Base-by-base conservation (phyloP, 2,329 filamentous ascomycete genomes). In the Gnomoniopsis smithogilvyi region DNA sequence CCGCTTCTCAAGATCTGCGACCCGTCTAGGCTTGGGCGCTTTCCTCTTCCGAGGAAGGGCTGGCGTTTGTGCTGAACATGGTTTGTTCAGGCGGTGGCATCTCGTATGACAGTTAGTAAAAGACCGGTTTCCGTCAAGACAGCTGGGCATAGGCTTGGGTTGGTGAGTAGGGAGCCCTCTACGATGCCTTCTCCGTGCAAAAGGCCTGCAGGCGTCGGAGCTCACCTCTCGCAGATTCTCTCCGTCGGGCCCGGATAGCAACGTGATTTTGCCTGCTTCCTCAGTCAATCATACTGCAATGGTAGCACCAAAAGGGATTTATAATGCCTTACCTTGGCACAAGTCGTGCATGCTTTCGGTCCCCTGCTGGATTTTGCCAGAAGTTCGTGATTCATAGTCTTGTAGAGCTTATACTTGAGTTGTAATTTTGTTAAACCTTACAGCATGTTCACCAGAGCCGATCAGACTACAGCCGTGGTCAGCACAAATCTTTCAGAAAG, bases 1-100 rank as follows among this genome's bases (percentile, higher is more conserved):
- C 1, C 79, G 73, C 66, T 76, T 77, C 67, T 82, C 79, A 12
- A 82, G 72, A 67, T 81, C 78, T 19, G 79, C 75, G 45, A 82
- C 78, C 50, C 78, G 72, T 19, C 77, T 81, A 17, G 78, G 71
- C 67, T 78, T 80, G 46, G 74, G 73, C 21, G 73, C 71, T 66
- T 77, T 80, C 65, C 78, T 78, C 53, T 74, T 71, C 48, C 78
- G 74, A 2, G 78, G 76, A 53, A 78, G 77, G 15, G 78, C 79
- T 50, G 79, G 78, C 45, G 69, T 76, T 62, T 80, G 78, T 6
- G 73, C 74, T 45, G 75, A 69, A 67, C 79, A 82, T 54, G 74
- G 65, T 64, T 81, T 82, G 56, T 71, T 68, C 4, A 82, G 72
- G 14, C 79, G 76, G 60, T 79, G 70, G 59, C 79, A 82, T 67